Evolutionary conservation across 2,329 filamentous ascomycete species (phyloP), one percentile per base, ranked within the genome.

Genomic region (Epicoccum sorghinum): DNA sequence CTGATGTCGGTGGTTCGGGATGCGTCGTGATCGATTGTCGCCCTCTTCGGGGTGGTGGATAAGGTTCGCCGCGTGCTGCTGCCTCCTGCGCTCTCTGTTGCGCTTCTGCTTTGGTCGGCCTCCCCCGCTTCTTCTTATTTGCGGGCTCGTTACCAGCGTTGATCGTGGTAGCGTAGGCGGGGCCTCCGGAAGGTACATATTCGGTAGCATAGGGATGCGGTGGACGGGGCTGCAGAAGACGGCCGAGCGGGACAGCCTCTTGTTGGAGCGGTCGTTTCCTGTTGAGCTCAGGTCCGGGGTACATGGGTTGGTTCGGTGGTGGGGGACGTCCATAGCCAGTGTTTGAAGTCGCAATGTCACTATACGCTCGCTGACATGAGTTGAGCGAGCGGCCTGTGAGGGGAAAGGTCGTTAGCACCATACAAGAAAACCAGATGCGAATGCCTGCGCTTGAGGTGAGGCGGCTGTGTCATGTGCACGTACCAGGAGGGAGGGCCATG

Each of bases 401-500:
- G 37, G 37, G 43, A 57, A 52, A 30, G 49, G 35, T 40, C 35
- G 44, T 65, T 48, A 62, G 65, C 40, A 37, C 22, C 37, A 24
- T 23, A 30, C 13, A 33, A 38, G 12, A 44, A 8, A 29, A 25
- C 35, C 13, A 39, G 10, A 32, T 22, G 35, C 24, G 13, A 32
- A 24, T 25, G 13, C 25, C n/a, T 7, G 9, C 14, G 8, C 9
- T 38, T 13, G 12, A 4, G 3, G 23, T 13, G 36, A 44, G 24
- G 32, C 22, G 48, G 48, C 41, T 37, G 55, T 25, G 38, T 14
- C 25, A 48, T 42, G 43, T 40, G 37, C 42, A 67, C 77, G 62
- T 73, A 83, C 81, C 80, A 65, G 71, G 71, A 58, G 81, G 81
- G 55, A 83, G 69, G 36, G 79, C 71, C 59, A 79, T 79, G 49